Evolutionary conservation across 805 yeast species (phyloP).

Genomic region (baker's yeast (Saccharomyces cerevisiae)): DNA sequence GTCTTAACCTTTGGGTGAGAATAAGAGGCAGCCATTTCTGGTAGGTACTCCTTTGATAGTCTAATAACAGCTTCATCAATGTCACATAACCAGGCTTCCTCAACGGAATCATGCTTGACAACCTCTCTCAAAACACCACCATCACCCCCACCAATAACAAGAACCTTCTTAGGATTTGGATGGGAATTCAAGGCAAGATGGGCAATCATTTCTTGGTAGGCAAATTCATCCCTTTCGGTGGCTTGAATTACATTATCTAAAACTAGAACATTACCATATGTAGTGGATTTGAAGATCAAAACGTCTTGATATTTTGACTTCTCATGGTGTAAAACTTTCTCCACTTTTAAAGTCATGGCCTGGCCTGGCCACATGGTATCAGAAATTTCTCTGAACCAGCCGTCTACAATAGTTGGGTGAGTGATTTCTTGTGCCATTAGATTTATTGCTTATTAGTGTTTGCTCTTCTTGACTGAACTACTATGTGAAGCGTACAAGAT

Average conservation of each 20-base stretch:
- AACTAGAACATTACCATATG: constrained; percentile 92
- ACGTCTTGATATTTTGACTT: constrained; percentile 90
- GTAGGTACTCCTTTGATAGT: constrained; percentile 79
- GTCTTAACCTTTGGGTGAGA: constrained; percentile 83
- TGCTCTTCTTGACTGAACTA: background rate
- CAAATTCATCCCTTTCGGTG: constrained; percentile 93
- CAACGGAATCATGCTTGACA: constrained; percentile 79
- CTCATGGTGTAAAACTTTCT: constrained; percentile 76
- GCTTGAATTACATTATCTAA: constrained; percentile 93
- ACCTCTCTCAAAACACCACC: constrained; percentile 96
- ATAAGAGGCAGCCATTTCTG: constrained; percentile 78
- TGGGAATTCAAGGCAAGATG: constrained; percentile 90
- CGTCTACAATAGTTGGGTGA: constrained; percentile 47
- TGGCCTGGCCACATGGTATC: constrained; percentile 99
- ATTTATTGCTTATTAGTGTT: background rate
- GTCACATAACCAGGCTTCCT: constrained; percentile 86
- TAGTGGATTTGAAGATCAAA: constrained; percentile 82
- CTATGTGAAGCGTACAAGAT: background rate
- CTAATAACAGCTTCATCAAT: constrained; percentile 90
- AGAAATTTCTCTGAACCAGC: constrained; percentile 95
- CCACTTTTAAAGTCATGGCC: constrained; percentile 87
- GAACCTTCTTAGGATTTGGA: constrained; percentile 86
- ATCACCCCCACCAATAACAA: constrained; percentile 98
- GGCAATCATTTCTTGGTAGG: constrained; percentile 97
- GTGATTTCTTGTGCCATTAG: constrained; percentile 30